Conservation (phyloP, 169 alveolate species). For the Plasmodium coatneyi region DNA sequence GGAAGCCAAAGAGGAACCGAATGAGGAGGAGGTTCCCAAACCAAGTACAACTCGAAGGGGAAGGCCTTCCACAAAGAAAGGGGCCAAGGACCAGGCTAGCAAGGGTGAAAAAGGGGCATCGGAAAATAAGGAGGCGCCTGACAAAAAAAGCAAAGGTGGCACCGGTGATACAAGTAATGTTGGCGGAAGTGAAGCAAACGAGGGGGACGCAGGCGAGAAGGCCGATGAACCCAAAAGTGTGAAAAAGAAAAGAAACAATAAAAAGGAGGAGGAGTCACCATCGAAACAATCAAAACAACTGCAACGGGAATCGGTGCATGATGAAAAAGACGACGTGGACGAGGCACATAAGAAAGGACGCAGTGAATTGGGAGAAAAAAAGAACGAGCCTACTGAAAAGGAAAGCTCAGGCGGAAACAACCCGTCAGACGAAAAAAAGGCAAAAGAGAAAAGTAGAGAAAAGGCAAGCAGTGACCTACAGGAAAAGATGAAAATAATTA, state of each 20-base stretch:
- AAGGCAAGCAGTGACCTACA: not conserved
- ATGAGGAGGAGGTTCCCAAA: not conserved
- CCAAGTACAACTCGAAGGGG: slow-evolving; percentile 3
- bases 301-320: not conserved
- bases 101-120: not conserved
- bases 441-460: not conserved
- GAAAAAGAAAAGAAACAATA: not conserved
- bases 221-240: not conserved
- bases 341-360: not conserved
- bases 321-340: not conserved
- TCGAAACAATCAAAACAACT: not conserved
- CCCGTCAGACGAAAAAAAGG: slow-evolving; percentile 4
- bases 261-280: not conserved
- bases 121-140: not conserved
- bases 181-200: not conserved
- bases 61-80: not conserved
- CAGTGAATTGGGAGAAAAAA: not conserved
- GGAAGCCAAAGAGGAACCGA: not conserved
- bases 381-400: not conserved
- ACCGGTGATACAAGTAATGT: not conserved
- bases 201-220: not conserved
- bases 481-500: slow-evolving; percentile 42
- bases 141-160: not conserved
- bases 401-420: slow-evolving; percentile 5
- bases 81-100: not conserved